phyloP scores from a whole-genome alignment of 441 rosid genomes.

The Breynia disticha region DNA sequence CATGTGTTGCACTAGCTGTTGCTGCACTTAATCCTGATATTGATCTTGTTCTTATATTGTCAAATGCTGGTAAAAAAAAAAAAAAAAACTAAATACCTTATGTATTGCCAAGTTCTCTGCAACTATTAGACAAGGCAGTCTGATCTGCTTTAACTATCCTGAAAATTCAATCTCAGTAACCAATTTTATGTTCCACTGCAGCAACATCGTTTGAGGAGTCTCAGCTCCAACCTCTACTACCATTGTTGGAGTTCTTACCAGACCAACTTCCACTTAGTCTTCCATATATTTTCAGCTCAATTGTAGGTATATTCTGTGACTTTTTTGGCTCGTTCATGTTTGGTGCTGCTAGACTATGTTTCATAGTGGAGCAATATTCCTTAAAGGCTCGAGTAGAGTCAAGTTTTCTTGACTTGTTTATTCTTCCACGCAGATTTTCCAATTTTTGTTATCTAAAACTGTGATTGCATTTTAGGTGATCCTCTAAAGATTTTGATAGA shows the following conservation, averaged over 20 bases:
- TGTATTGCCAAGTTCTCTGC: neutral
- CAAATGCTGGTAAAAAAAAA: constrained; percentile 45
- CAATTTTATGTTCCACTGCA: constrained; percentile 11
- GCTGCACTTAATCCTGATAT: constrained; percentile 52
- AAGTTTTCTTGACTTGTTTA: no score
- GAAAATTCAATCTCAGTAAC: neutral
- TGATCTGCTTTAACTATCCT: neutral
- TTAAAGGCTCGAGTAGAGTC: no score
- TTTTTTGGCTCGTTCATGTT: neutral
- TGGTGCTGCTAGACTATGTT: no score
- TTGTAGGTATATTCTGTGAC: constrained; percentile 33
- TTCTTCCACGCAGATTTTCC: no score
- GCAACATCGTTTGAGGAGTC: constrained; percentile 72
- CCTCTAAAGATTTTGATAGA: constrained; percentile 25
- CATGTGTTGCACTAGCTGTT: constrained; percentile 55
- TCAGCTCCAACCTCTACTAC: constrained; percentile 58
- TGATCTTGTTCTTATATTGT: constrained; percentile 52
- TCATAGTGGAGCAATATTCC: no score
- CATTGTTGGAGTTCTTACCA: constrained; percentile 55
- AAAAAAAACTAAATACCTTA: neutral
- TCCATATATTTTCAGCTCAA: constrained; percentile 52
- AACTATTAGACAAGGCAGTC: neutral
- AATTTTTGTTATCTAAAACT: neutral
- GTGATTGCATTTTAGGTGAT: constrained; percentile 26
- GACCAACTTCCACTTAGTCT: constrained; percentile 36